Conservation (phyloP, 306 rosid genomes). For the Begonia loranthoides region DNA sequence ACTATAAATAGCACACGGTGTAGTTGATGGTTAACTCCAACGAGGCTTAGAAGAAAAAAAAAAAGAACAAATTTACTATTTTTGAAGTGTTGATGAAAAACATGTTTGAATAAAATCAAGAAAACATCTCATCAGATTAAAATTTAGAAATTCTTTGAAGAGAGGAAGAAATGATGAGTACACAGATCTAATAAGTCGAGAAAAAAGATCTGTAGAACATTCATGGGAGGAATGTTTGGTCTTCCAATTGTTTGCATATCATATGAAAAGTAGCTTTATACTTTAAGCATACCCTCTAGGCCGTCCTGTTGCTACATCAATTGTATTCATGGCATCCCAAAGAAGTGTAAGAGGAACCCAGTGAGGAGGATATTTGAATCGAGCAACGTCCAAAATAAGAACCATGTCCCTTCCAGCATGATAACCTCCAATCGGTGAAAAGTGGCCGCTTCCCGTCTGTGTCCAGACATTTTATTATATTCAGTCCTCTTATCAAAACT, state of each 20-base stretch:
- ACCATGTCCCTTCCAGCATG: constrained; percentile 75
- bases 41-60: no score
- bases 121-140: no score
- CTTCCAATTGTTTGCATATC: not conserved
- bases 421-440: constrained; percentile 90
- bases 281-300: constrained; percentile 48
- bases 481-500: not conserved
- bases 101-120: no score
- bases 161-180: no score
- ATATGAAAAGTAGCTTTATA: not conserved
- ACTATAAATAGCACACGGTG: no score
- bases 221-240: not conserved
- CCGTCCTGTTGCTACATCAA: constrained; percentile 58
- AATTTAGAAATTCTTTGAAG: no score
- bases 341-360: constrained; percentile 85
- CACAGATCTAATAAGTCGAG: no score
- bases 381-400: constrained; percentile 87
- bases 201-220: not conserved
- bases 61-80: no score
- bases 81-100: no score
- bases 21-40: no score
- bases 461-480: constrained; percentile 9
- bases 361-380: constrained; percentile 92
- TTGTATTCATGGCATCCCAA: constrained; percentile 70
- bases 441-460: constrained; percentile 89